phyloP scores from a whole-genome alignment of 2,329 filamentous ascomycete species.

The Colletotrichum sp. region DNA sequence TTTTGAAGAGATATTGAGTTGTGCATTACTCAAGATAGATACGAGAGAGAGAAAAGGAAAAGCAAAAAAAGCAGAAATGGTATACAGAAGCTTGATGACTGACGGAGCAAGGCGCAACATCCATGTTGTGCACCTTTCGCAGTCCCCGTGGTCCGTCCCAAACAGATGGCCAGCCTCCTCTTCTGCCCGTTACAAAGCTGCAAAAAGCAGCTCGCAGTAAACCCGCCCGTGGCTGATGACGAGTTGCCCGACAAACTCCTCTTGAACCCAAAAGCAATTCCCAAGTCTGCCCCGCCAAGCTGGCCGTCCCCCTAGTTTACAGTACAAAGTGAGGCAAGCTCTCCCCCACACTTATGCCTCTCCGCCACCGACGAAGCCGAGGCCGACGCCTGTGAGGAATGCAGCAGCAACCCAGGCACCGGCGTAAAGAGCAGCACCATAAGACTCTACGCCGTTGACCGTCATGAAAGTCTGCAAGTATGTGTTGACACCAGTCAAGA shows the following conservation, averaged over 20 bases:
- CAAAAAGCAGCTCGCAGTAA: background rate
- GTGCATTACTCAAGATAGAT: slow-evolving; percentile 6
- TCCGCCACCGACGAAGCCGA: slow-evolving; percentile 55
- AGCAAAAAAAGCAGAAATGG: background rate
- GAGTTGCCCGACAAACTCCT: slow-evolving; percentile 5
- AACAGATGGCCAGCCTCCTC: background rate
- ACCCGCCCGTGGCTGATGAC: background rate
- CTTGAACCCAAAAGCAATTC: background rate
- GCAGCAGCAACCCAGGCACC: slow-evolving; percentile 75
- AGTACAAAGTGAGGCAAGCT: background rate
- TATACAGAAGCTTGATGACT: slow-evolving; percentile 10
- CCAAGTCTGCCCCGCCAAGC: background rate
- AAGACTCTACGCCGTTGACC: slow-evolving; percentile 71
- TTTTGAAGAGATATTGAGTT: background rate
- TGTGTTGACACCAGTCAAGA: slow-evolving; percentile 62
- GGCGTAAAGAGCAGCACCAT: slow-evolving; percentile 76
- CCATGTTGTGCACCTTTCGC: background rate
- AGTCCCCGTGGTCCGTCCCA: background rate
- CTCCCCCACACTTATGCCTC: slow-evolving; percentile 8
- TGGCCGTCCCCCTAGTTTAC: background rate
- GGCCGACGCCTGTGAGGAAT: slow-evolving; percentile 59
- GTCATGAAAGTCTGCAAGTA: slow-evolving; percentile 70
- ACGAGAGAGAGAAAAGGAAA: background rate
- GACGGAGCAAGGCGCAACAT: background rate
- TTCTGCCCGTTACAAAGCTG: background rate